Conservation (phyloP, 345 rosid species). For the Pugionium dolabratum region DNA sequence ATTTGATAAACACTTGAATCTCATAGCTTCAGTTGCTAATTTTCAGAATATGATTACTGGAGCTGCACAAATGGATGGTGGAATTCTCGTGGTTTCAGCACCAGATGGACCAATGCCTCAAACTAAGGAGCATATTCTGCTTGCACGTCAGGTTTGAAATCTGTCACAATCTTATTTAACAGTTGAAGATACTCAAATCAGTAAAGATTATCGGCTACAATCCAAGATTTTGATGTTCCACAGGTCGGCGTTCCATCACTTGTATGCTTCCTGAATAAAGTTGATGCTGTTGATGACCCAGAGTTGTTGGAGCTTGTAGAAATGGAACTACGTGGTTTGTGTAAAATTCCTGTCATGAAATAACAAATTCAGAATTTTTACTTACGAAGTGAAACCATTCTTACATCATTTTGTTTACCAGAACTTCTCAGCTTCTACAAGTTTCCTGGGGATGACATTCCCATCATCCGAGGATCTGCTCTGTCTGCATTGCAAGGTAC, state of each 20-base stretch:
- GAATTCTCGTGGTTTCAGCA: conserved; percentile 95
- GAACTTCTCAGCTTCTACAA: conserved; percentile 98
- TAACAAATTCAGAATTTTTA: neutral
- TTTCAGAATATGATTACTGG: conserved; percentile 99
- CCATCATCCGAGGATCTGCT: conserved; percentile 89
- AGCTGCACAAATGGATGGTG: conserved; percentile 64
- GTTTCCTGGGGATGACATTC: conserved; percentile 99
- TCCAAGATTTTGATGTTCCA: conserved; percentile 37
- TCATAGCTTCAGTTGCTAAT: conserved; percentile 31
- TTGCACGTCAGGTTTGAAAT: conserved; percentile 85
- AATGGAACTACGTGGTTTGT: conserved; percentile 95
- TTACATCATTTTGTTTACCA: conserved; percentile 45
- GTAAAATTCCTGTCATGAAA: neutral
- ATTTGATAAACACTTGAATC: conserved; percentile 18
- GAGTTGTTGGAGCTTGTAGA: conserved; percentile 96
- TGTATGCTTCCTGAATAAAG: conserved; percentile 92
- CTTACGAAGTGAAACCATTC: conserved; percentile 11
- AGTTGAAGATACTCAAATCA: conserved; percentile 3
- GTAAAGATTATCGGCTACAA: neutral
- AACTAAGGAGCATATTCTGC: conserved; percentile 94
- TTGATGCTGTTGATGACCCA: conserved; percentile 83
- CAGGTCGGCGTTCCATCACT: conserved; percentile 99
- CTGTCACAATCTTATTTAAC: neutral
- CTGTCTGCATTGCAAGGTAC: conserved; percentile 86
- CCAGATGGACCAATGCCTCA: conserved; percentile 99